Base-by-base conservation (phyloP, 768 basidiomycete genomes). In the Psilocybe subaeruginosa region DNA sequence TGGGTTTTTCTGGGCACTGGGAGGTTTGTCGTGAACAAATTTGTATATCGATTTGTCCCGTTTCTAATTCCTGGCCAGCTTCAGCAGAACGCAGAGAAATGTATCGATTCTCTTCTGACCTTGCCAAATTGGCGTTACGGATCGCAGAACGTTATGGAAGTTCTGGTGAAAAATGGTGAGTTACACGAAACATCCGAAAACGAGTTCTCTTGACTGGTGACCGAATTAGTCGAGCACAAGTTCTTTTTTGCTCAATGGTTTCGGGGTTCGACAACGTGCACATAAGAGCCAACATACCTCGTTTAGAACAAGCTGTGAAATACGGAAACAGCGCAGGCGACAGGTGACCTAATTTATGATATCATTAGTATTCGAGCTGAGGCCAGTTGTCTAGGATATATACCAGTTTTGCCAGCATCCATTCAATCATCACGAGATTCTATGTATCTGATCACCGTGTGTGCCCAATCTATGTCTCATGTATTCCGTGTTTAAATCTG, bases 1-100 rank as follows among this genome's bases (percentile, higher is more conserved):
- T 16, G 90, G 90, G 5, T 88, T 92, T 72, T 88, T 91, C 68
- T 91, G 87, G 87, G 82, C 85, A 12, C 74, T 89, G 5, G 85
- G 83, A 70, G 86, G 88, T 87, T 66, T 30, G 72, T 54, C 11
- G 56, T 23, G 23, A 23, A 43, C 14, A 19, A 51, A 53, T 11
- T 35, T 23, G n/a, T 23, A 46, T 9, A 30, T 43, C 4, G 35
- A 52, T 23, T 58, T n/a, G 58, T 49, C 29, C 52, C 64, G 8
- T 33, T 45, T 19, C 14, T 23, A n/a, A 17, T 8, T 4, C 7
- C 35, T 29, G n/a, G 55, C 50, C 48, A 85, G 82, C 83, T 60
- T 83, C 84, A 11, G 87, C 86, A 3, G 89, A 90, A 68, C 73
- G 81, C 62, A 76, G 84, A 64, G 86, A 85, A 59, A 69, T 89